Evolutionary conservation across 495 filamentous ascomycete genomes (phyloP), one percentile per base, ranked within the genome.

Genomic region (Aspergillus sclerotiicarbonarius): DNA sequence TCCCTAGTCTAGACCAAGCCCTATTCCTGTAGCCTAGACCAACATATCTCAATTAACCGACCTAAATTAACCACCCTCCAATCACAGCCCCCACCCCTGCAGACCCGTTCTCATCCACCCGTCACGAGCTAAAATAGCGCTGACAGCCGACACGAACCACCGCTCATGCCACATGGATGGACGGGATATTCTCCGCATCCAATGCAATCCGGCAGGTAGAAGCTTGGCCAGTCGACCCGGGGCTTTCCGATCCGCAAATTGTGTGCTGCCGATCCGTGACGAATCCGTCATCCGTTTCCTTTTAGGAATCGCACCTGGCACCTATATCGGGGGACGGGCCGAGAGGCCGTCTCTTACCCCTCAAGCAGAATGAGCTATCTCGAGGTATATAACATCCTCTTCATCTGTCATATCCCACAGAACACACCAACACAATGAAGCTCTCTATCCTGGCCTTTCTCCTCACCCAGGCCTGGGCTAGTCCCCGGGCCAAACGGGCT

Each of bases 401-500:
- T n/a, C n/a, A n/a, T n/a, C n/a, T n/a, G n/a, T n/a, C n/a, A n/a
- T n/a, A n/a, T n/a, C n/a, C n/a, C n/a, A n/a, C n/a, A n/a, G n/a
- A n/a, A n/a, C n/a, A n/a, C 9, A 29, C 32, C 29, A 51, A 13
- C 13, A 32, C 8, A 15, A 61, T 61, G 59, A 57, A 53, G 43
- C 35, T 56, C 30, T 19, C n/a, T 10, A 18, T 60, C 4, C 44
- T 31, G 16, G 18, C 54, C 35, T 29, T 61, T 29, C 46, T 54
- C 25, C 43, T 61, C 15, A 20, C 44, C 8, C 44, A 52, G 44
- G 54, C 33, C 3, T 47, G 45, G 29, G 54, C 54, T 7, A 25
- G 41, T 15, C 43, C 59, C 21, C 49, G 44, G n/a, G 53, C 58
- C 37, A 63, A 63, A 50, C 61, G 61, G 7, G 41, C 39, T 4